Conservation (phyloP, 2,329 filamentous ascomycete genomes). For the Fusarium coffeatum region DNA sequence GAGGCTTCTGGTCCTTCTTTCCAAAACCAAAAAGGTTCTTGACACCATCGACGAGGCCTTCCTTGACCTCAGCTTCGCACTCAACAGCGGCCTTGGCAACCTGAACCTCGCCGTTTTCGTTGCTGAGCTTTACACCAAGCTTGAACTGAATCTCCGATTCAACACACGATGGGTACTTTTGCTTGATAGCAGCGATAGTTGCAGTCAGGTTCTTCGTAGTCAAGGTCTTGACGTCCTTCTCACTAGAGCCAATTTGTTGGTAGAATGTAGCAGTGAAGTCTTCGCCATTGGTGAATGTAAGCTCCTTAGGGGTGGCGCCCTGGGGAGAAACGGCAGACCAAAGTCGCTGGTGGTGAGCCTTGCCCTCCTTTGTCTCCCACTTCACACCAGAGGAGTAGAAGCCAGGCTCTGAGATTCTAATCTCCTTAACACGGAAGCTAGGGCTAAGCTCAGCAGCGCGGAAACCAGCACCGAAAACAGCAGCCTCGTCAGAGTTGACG, state of each 20-base stretch:
- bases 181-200: slow-evolving; percentile 80
- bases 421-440: slow-evolving; percentile 98
- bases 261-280: slow-evolving; percentile 86
- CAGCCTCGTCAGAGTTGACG: slow-evolving; percentile 96
- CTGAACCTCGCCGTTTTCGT: slow-evolving; percentile 82
- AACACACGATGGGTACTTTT: slow-evolving; percentile 78
- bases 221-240: slow-evolving; percentile 73
- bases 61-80: slow-evolving; percentile 86
- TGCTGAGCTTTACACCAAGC: slow-evolving; percentile 78
- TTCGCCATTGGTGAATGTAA: slow-evolving; percentile 83
- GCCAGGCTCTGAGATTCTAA: slow-evolving; percentile 81
- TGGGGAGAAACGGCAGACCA: slow-evolving; percentile 82
- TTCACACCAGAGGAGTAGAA: slow-evolving; percentile 80
- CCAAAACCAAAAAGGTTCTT: slow-evolving; percentile 98
- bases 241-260: slow-evolving; percentile 72
- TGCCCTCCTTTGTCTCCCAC: slow-evolving; percentile 75
- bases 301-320: slow-evolving; percentile 81
- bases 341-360: slow-evolving; percentile 81
- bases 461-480: slow-evolving; percentile 95
- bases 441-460: slow-evolving; percentile 92
- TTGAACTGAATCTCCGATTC: slow-evolving; percentile 83
- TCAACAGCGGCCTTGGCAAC: slow-evolving; percentile 81
- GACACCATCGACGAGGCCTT: slow-evolving; percentile 88
- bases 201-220: slow-evolving; percentile 87
- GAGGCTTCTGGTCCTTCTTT: slow-evolving; percentile 81